phyloP scores from a whole-genome alignment of 768 basidiomycete genomes.

The Hygrocybe punicea region DNA sequence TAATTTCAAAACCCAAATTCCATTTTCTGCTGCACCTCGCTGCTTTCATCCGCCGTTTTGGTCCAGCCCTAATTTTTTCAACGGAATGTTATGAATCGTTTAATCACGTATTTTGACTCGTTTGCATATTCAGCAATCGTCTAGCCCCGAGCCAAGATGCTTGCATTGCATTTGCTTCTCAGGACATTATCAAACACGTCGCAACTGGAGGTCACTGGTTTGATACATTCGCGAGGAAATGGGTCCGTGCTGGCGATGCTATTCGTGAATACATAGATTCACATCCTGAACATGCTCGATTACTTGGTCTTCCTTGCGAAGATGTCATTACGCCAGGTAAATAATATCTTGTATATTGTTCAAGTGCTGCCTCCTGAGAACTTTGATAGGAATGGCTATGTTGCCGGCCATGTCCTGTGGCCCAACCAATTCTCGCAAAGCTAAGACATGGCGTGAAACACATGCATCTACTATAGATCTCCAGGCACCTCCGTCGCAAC shows the following conservation, averaged over 20 bases:
- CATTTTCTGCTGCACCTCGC: constrained; percentile 31
- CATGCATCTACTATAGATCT: neutral
- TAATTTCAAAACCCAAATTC: constrained; percentile 31
- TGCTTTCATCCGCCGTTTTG: constrained; percentile 30
- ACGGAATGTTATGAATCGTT: constrained; percentile 41
- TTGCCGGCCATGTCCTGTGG: too few relatives aligned
- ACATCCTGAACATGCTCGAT: neutral
- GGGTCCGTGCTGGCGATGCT: constrained; percentile 1
- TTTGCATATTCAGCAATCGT: constrained; percentile 36
- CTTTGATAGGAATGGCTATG: neutral
- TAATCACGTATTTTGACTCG: constrained; percentile 38
- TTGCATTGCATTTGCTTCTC: constrained; percentile 21
- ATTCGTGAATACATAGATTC: neutral
- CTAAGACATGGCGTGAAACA: neutral
- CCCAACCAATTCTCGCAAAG: too few relatives aligned
- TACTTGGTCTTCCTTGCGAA: neutral
- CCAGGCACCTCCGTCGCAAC: neutral
- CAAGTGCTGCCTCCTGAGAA: neutral
- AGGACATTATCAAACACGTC: constrained; percentile 33
- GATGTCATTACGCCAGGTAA: neutral
- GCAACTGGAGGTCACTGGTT: constrained; percentile 33
- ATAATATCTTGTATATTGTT: too few relatives aligned
- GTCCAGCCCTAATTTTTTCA: constrained; percentile 32
- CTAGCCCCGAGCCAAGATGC: constrained; percentile 38
- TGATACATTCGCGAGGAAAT: neutral